Evolutionary conservation across 345 rosid species (phyloP), one percentile per base, ranked within the genome.

Genomic region (Euphorbia tirucalli): DNA sequence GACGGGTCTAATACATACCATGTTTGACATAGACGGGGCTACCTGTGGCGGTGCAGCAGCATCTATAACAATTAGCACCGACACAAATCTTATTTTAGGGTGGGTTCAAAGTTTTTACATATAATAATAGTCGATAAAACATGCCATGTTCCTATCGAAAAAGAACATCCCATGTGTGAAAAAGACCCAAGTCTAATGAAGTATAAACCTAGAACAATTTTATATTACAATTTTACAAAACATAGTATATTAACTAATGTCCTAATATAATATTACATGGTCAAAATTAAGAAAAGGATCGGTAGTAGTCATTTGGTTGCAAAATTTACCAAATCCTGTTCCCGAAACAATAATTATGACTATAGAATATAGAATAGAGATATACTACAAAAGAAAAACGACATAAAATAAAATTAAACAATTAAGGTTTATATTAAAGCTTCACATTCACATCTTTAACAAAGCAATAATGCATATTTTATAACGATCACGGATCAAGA

Each of bases 391-490:
- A 14, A 25, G 52, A 18, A 64, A 61, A 52, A 55, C 60, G 50
- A 61, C 77, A 46, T 25, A n/a, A 37, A 7, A 62, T n/a, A 37
- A 0, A n/a, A 11, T 28, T 27, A 13, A 60, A 0, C 18, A 58
- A 41, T 7, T 56, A 22, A 56, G 13, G 55, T n/a, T n/a, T n/a
- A n/a, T n/a, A 5, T 52, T 2, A 52, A 37, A 10, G 30, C 31
- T 32, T 37, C 46, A 62, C 46, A 7, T 21, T 63, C 55, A 24
- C 63, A 59, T 59, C 31, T 59, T 59, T 59, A 59, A 14, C 64
- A 28, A 30, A 10, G 37, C 64, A 60, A 60, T 28, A 28, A 60
- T 13, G 64, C 64, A 60, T 28, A 60, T 60, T 60, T 22, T 8
- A 56, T 56, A 56, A 56, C 16, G 13, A 10, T 37, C 28, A 62